Conservation (phyloP, 225 moss, liverwort and hornwort species). For the Antitrichia curtipendula region DNA sequence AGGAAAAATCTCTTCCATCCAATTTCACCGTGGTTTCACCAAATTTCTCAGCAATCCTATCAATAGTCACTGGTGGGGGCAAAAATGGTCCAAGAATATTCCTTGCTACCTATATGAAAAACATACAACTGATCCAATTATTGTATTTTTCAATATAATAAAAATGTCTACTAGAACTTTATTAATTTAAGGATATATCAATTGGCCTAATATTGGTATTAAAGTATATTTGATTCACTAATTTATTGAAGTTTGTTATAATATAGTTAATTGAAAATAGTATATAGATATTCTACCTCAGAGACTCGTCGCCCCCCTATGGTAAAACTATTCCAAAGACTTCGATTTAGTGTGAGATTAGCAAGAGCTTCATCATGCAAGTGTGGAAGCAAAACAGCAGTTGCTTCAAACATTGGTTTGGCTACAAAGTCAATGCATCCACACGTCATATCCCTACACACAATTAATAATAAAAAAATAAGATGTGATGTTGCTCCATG, state of each 20-base stretch:
- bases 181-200: not conserved
- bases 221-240: not conserved
- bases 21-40: constrained; percentile 18
- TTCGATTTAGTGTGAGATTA: constrained; percentile 63
- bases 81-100: constrained; percentile 78
- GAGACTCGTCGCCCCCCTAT: constrained; percentile 56
- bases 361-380: constrained; percentile 68
- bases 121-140: not conserved
- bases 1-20: constrained; percentile 44
- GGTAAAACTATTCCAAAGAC: constrained; percentile 69
- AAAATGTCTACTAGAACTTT: not conserved
- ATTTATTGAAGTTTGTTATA: not conserved
- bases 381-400: constrained; percentile 56
- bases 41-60: constrained; percentile 18
- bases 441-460: constrained; percentile 83
- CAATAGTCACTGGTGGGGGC: constrained; percentile 54
- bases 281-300: constrained; percentile 30
- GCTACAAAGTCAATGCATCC: constrained; percentile 98
- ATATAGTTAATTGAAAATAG: not conserved
- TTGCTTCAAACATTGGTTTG: constrained; percentile 93
- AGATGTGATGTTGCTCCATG: not conserved
- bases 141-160: not conserved
- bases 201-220: no score
- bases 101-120: constrained; percentile 41
- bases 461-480: not conserved